A percentile compares a stretch with the other conserved stretches of the same genome.
Evolutionary conservation across 1,139 yeast genomes (phyloP).

Genomic region (Zhuliangozyma blackwelliae): DNA sequence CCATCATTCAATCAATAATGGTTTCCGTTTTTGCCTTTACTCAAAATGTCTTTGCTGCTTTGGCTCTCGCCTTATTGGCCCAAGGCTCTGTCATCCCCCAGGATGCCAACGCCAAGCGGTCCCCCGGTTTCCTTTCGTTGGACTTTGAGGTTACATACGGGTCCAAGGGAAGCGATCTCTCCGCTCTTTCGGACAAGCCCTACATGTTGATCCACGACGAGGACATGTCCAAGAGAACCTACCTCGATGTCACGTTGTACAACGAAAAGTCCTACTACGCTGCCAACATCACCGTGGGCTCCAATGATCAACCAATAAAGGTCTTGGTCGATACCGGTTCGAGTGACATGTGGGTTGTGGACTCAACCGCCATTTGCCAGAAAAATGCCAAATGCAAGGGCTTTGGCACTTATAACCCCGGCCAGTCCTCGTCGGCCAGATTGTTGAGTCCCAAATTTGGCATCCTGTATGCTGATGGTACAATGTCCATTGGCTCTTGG

Average conservation of each 20-base stretch:
- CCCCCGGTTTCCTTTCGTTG: neutral
- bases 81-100: neutral
- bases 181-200: conserved; percentile 1
- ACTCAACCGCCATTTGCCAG: conserved; percentile 11
- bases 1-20: too few species aligned
- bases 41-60: neutral
- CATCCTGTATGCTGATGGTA: conserved; percentile 10
- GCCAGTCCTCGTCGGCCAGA: conserved; percentile 2
- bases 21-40: neutral
- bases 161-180: too few species aligned
- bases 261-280: conserved; percentile 6
- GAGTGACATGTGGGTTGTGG: conserved; percentile 32
- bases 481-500: conserved; percentile 50
- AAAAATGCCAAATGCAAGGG: conserved; percentile 1
- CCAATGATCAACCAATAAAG: conserved; percentile 10
- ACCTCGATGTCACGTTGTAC: conserved; percentile 1
- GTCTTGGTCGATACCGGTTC: conserved; percentile 23
- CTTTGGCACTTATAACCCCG: conserved; percentile 5
- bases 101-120: neutral
- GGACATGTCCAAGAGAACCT: conserved; percentile 2
- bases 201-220: conserved; percentile 1
- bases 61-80: neutral
- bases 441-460: conserved; percentile 7
- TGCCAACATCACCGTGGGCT: conserved; percentile 8
- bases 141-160: neutral